A percentile compares a stretch with the other conserved stretches of the same genome.
Evolutionary conservation across 257 asterid genomes (phyloP).

Genomic region (Leonotis leonurus): DNA sequence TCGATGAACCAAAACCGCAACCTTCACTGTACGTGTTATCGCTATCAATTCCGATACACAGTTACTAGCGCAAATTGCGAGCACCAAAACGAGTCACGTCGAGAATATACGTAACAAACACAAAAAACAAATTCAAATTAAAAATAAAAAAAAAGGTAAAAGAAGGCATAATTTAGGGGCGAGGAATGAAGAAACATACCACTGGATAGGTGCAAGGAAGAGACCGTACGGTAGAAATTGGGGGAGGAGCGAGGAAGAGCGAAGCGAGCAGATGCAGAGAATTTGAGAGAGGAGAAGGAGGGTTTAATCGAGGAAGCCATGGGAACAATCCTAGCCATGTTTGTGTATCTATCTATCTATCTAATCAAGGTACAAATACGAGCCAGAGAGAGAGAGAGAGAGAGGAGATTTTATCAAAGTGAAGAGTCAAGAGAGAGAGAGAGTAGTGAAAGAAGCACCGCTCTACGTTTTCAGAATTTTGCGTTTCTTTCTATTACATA

Average conservation of each 20-base stretch:
- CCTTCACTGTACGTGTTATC: neutral
- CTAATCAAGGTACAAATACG: neutral
- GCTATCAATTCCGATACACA: neutral
- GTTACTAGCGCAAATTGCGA: neutral
- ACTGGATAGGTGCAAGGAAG: constrained; percentile 32
- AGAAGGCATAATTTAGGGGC: neutral
- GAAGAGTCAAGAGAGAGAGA: constrained; percentile 3
- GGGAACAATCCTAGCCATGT: constrained; percentile 69
- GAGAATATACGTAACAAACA: neutral
- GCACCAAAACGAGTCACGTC: neutral
- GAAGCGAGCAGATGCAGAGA: constrained; percentile 38
- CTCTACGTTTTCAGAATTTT: constrained; percentile 4
- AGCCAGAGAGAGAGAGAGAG: neutral
- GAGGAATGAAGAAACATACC: constrained; percentile 26
- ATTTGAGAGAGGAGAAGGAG: constrained; percentile 59
- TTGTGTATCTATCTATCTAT: too few species aligned
- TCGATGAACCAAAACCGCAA: neutral
- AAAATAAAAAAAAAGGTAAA: neutral
- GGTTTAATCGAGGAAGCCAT: constrained; percentile 85
- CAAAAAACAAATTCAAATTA: neutral
- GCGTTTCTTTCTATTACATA: neutral
- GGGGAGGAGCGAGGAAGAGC: constrained; percentile 26
- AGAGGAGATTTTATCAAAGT: constrained; percentile 7
- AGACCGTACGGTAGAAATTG: constrained; percentile 26
- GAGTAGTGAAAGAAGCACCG: constrained; percentile 8